Base-by-base conservation (phyloP, 2,329 filamentous ascomycete species). In the Lasiodiplodia hormozganensis region DNA sequence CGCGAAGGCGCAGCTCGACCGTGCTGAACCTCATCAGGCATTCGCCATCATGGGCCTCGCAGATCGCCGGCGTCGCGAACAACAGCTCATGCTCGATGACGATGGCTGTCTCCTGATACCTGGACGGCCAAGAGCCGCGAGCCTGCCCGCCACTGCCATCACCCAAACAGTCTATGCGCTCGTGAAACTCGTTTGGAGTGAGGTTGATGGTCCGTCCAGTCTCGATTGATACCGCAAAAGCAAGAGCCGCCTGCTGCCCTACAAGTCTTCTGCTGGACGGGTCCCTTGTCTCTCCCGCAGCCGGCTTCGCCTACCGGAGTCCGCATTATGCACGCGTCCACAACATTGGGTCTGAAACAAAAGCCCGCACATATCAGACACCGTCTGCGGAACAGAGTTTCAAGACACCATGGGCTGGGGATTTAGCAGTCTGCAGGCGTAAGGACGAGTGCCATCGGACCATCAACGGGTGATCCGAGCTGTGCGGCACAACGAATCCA, bases 381-480 rank as follows among this genome's bases (percentile, higher is more conserved):
- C 16, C 21, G n/a, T 47, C 57, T 62, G 23, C 57, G 31, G 57
- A 34, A 62, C 57, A 62, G 28, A 52, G 60, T 64, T 64, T 64
- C 60, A 64, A 52, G 47, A 38, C 23, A 7, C 60, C 23, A 16
- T 25, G 51, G 23, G 51, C 51, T 53, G 51, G 51, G 51, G 23
- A 53, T 53, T 18, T n/a, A 21, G 18, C 54, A 58, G 18, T 43
- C 56, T 12, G 21, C 56, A 43, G 40, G 40, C 43, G 25, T n/a
- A 38, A 34, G 52, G 18, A 28, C 16, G 40, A 38, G 34, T 47
- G 18, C 40, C 31, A 25, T 53, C 60, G 47, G 28, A 18, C 60
- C 60, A 64, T 53, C 60, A 52, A 52, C 60, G 60, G 60, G 60
- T 64, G 60, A 64, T 64, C 60, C 25, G 18, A 64, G 60, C 60